Conservation (phyloP, 2,329 filamentous ascomycete species). For the Hypomyces perniciosus region DNA sequence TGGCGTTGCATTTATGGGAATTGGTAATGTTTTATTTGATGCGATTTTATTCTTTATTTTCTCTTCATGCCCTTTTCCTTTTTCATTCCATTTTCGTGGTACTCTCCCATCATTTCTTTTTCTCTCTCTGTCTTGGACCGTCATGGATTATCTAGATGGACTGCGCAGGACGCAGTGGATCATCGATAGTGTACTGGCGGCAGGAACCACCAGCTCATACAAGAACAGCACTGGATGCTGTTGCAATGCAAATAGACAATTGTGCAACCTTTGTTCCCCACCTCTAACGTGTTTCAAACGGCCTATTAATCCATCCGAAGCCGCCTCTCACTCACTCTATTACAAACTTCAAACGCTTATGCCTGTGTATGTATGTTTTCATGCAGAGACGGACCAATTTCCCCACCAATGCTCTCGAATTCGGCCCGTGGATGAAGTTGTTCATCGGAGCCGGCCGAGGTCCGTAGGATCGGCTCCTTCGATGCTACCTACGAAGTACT, state of each 20-base stretch:
- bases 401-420: no score
- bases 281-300: background rate
- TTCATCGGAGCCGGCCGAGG: no score
- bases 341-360: no score
- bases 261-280: background rate
- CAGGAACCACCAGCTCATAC: constrained; percentile 10
- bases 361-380: no score
- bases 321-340: no score
- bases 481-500: no score
- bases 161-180: constrained; percentile 13
- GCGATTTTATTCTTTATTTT: constrained; percentile 1
- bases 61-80: background rate
- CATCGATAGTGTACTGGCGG: constrained; percentile 4
- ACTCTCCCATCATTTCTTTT: background rate
- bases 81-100: background rate
- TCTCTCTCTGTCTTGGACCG: background rate
- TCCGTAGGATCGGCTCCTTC: no score
- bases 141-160: constrained; percentile 7
- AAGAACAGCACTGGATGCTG: constrained; percentile 8
- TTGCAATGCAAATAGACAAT: constrained; percentile 1
- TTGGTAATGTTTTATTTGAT: constrained; percentile 13
- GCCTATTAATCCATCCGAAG: no score
- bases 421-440: no score
- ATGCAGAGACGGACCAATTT: no score
- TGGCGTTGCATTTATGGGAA: constrained; percentile 11